Evolutionary conservation across 1,284 basidiomycete species (phyloP).

Genomic region (Trichosporon inkin): DNA sequence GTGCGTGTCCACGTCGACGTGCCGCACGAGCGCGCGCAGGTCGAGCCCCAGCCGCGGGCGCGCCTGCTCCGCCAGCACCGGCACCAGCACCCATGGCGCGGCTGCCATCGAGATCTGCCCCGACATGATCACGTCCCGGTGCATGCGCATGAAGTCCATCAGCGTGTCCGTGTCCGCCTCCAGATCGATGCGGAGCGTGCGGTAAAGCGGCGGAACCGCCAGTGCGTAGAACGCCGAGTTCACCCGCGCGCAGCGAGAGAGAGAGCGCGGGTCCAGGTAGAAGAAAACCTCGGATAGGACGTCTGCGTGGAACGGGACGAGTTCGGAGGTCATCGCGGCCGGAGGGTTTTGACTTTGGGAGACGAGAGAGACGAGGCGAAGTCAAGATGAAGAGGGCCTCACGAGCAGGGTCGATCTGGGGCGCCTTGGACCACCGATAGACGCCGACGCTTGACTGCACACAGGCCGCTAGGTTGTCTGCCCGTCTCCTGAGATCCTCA

Average conservation of each 20-base stretch:
- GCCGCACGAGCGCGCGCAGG: not conserved
- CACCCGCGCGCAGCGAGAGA: not conserved
- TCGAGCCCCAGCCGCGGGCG: not conserved
- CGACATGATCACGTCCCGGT: not conserved
- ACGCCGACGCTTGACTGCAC: not conserved
- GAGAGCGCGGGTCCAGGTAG: not conserved
- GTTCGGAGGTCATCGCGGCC: not conserved
- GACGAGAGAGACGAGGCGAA: not conserved
- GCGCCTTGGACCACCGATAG: not conserved
- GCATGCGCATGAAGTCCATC: not conserved
- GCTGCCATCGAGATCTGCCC: not conserved
- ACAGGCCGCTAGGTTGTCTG: not conserved
- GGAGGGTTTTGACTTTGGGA: not conserved
- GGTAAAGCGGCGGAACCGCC: conserved; percentile 1
- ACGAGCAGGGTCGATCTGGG: too few relatives aligned
- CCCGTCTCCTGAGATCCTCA: not conserved
- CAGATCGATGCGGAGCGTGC: not conserved
- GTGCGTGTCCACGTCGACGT: not conserved
- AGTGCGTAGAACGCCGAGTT: conserved; percentile 10
- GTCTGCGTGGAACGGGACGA: not conserved
- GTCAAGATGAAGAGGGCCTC: too few relatives aligned
- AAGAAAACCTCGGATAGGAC: not conserved
- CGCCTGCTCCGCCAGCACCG: not conserved
- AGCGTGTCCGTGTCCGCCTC: not conserved
- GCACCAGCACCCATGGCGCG: not conserved